Conservation (phyloP, 2,329 filamentous ascomycete species). For the Trichoderma simmonsii region DNA sequence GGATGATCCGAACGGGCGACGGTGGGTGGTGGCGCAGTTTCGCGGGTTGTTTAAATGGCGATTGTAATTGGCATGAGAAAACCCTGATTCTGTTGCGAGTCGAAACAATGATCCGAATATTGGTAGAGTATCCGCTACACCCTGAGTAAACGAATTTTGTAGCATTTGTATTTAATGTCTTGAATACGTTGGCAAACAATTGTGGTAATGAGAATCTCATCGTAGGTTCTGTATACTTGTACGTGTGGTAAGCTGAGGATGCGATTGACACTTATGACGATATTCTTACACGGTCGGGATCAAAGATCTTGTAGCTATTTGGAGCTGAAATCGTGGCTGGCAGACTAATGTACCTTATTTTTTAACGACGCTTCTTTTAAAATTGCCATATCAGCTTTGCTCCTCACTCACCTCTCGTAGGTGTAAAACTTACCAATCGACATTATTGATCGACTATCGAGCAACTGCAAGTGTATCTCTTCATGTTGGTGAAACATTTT, state of each 20-base stretch:
- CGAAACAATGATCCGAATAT: background rate
- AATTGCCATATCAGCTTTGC: background rate
- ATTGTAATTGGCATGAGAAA: background rate
- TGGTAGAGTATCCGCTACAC: background rate
- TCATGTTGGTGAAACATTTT: background rate
- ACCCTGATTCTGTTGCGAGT: background rate
- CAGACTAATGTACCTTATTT: background rate
- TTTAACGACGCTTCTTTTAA: background rate
- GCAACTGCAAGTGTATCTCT: background rate
- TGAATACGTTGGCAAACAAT: too few relatives aligned
- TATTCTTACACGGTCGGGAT: background rate
- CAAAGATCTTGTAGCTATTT: background rate
- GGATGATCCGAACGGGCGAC: conserved; percentile 1
- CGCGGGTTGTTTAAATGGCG: background rate
- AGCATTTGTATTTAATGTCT: background rate
- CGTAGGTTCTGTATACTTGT: background rate
- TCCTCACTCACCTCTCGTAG: background rate
- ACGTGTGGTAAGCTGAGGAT: background rate
- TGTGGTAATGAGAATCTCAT: fast-evolving
- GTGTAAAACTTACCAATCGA: background rate
- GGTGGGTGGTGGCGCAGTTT: background rate
- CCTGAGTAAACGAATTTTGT: background rate
- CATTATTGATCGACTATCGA: background rate
- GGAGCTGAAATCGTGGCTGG: conserved; percentile 11
- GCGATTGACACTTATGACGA: background rate